Base-by-base conservation (phyloP, 2,329 filamentous ascomycete genomes). In the Plectosphaerella cucumerina region DNA sequence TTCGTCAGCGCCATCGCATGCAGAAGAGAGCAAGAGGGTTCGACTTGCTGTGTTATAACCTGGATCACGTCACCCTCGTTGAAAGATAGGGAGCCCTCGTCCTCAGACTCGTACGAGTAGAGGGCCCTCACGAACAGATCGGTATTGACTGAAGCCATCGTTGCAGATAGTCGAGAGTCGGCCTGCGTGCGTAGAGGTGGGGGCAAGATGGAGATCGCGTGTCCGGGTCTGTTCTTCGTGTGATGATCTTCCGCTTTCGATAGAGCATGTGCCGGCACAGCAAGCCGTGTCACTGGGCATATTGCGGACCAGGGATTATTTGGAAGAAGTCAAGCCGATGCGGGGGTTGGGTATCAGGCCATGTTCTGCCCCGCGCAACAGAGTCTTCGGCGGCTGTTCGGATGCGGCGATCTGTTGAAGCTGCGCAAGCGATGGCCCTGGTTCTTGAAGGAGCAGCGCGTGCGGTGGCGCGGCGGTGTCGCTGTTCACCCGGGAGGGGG, bases 91-190 rank as follows among this genome's bases (percentile, higher is more conserved):
- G 92, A 97, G 45, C 93, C 97, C 62, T 90, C 86, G 71, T 99
- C 94, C 73, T 99, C 93, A 64, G 94, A 90, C 65, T 97, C 90
- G 75, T 97, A 99, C 75, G 97, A 90, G 77, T 97, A 99, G 57
- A 97, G 81, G 44, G 94, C 94, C 65, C 91, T 88, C 64, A 99
- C 94, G 67, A 94, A 97, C 77, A 97, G 39, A 17, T 42, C 39
- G 8, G 17, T 42, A 18, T 20, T 20, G 10, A 8, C 39, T 12
- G 39, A 42, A 12, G 39, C 39, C 39, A 42, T 42, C 3, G 35
- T 6, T 18, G 17, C n/a, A 20, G 39, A 6, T 11, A 11, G 12
- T 42, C 39, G n/a, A 9, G 17, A 11, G 39, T 18, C 18, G 17
- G 17, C n/a, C n/a, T 6, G 39, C 39, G 39, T 31, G 26, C 12